Conservation (phyloP, 108 stramenopile species). For the Mediolabrus comicus region DNA sequence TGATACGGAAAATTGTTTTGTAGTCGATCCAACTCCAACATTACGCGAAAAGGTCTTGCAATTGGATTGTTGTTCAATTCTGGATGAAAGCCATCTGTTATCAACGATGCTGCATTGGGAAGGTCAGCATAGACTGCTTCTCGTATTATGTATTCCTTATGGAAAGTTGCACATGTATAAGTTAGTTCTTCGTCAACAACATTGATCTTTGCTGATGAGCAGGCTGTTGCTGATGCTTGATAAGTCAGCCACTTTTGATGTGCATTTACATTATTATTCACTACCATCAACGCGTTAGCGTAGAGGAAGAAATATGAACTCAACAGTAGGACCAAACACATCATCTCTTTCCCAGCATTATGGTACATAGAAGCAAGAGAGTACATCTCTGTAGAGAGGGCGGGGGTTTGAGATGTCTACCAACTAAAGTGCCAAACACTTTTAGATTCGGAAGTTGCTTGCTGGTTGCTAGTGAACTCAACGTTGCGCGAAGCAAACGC, state of each 20-base stretch:
- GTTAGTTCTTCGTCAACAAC: neutral
- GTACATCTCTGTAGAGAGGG: too few species aligned
- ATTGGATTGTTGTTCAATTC: constrained; percentile 4
- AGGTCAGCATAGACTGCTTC: constrained; percentile 6
- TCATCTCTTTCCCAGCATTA: too few species aligned
- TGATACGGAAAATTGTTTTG: constrained; percentile 19
- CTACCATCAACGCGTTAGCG: neutral
- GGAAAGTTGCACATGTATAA: neutral
- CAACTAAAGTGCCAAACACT: too few species aligned
- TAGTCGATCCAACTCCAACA: constrained; percentile 9
- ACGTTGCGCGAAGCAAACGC: too few species aligned
- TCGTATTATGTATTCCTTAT: constrained; percentile 1
- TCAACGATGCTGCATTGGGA: neutral
- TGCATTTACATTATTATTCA: too few species aligned
- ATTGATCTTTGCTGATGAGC: neutral
- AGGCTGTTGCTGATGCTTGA: neutral
- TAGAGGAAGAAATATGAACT: neutral
- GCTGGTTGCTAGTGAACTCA: too few species aligned
- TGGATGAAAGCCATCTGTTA: constrained; percentile 5
- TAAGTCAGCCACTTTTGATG: neutral
- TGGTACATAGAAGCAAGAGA: too few species aligned
- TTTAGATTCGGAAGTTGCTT: too few species aligned
- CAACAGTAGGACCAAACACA: too few species aligned
- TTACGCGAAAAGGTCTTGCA: neutral
- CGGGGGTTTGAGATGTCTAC: too few species aligned